Percentiles rank a stretch among this genome's conserved stretches.
Evolutionary conservation across 805 yeast genomes (phyloP).

Genomic region (Myxozyma melibiosi): DNA sequence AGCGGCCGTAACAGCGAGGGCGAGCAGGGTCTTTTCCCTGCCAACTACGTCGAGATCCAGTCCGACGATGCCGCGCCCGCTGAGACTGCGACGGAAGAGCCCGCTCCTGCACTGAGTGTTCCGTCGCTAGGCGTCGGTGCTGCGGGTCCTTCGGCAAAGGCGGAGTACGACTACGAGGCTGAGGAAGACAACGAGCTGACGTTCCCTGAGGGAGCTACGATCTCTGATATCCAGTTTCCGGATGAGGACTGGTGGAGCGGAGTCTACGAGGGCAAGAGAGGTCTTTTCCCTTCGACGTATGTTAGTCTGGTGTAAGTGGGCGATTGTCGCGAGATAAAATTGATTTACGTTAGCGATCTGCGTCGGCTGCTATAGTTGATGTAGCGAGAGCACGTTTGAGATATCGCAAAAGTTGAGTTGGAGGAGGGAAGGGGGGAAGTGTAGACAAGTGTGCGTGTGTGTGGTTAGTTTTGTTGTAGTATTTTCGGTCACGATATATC

Average conservation of each 20-base stretch:
- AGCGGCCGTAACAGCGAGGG: slow-evolving; percentile 75
- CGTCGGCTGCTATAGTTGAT: not conserved
- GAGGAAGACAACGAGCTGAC: slow-evolving; percentile 89
- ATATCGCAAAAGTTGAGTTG: too few relatives aligned
- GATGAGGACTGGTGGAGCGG: slow-evolving; percentile 99
- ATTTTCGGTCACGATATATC: not conserved
- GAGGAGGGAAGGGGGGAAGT: not conserved
- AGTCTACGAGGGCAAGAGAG: slow-evolving; percentile 71
- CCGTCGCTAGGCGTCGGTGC: slow-evolving; percentile 33
- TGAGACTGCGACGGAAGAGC: slow-evolving; percentile 20
- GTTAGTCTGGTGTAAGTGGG: slow-evolving; percentile 47
- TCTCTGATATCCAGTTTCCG: slow-evolving; percentile 79
- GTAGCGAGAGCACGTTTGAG: too few relatives aligned
- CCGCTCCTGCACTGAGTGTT: slow-evolving; percentile 33
- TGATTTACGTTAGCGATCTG: not conserved
- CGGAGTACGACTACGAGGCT: slow-evolving; percentile 81
- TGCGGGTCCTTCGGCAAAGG: slow-evolving; percentile 54
- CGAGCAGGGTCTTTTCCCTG: slow-evolving; percentile 81
- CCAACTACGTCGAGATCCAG: slow-evolving; percentile 70
- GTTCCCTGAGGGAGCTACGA: slow-evolving; percentile 80
- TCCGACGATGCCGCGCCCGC: slow-evolving; percentile 32
- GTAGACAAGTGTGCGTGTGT: not conserved
- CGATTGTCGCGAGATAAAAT: not conserved
- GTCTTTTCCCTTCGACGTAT: slow-evolving; percentile 90
- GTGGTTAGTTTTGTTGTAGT: too few relatives aligned